These are phyloP conservation scores for Rosa lucieae DNA, from an alignment of 306 rosid species.

Conservation along the genomic window DNA sequence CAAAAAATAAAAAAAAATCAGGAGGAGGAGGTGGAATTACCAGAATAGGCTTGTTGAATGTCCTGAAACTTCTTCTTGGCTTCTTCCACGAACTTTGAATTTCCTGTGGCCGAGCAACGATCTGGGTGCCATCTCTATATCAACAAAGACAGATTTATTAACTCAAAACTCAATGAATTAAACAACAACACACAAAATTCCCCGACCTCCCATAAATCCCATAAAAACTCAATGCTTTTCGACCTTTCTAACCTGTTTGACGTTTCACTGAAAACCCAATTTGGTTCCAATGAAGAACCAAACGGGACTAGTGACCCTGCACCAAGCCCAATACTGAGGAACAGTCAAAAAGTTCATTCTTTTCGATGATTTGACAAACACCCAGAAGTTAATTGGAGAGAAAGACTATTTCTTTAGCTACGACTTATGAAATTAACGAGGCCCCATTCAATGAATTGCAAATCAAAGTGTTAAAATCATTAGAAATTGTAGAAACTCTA, in stretches of 20 bases:
- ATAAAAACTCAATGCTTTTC: not conserved
- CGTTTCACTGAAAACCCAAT: constrained; percentile 15
- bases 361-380: not conserved
- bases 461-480: not conserved
- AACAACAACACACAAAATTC: not conserved
- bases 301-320: constrained; percentile 4
- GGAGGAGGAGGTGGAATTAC: constrained; percentile 35
- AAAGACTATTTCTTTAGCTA: not conserved
- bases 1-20: not conserved
- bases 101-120: constrained; percentile 85
- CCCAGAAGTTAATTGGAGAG: constrained; percentile 6
- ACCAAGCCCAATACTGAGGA: constrained; percentile 5
- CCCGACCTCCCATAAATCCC: constrained; percentile 9
- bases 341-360: not conserved
- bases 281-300: not conserved
- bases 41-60: constrained; percentile 92
- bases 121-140: constrained; percentile 97
- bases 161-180: not conserved
- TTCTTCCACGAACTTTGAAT: constrained; percentile 74
- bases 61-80: constrained; percentile 88
- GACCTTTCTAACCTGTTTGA: constrained; percentile 16
- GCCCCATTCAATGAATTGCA: constrained; percentile 20
- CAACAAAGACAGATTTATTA: constrained; percentile 27
- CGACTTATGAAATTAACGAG: not conserved
- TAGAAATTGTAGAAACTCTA: constrained; percentile 25